Evolutionary conservation across 2,329 filamentous ascomycete genomes (phyloP).

Genomic region (Calonectria leucothoes): DNA sequence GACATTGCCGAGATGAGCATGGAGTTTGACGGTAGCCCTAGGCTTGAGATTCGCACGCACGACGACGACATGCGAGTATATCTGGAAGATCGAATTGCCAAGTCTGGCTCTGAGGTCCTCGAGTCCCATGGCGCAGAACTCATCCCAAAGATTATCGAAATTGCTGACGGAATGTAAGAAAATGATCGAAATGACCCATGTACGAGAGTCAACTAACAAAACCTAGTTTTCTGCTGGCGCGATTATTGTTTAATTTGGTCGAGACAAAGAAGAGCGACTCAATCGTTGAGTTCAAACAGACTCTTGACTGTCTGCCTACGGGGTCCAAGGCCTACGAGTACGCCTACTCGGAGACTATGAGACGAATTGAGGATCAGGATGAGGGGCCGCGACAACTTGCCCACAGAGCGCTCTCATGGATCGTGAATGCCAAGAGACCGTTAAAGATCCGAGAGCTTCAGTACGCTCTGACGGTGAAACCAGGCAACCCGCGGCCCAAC

Average conservation of each 20-base stretch:
- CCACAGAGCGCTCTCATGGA: slow-evolving; percentile 51
- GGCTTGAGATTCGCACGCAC: background rate
- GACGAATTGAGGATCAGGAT: slow-evolving; percentile 46
- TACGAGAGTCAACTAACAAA: background rate
- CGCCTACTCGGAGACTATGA: background rate
- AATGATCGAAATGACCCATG: background rate
- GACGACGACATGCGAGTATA: background rate
- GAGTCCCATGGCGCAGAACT: background rate
- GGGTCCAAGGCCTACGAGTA: background rate
- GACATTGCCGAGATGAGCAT: background rate
- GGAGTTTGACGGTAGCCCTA: background rate
- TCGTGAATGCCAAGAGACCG: slow-evolving; percentile 48
- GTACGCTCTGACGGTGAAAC: slow-evolving; percentile 53
- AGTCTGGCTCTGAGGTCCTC: background rate
- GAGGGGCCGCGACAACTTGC: slow-evolving; percentile 47
- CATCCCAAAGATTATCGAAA: background rate
- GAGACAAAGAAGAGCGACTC: background rate
- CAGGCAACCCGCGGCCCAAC: slow-evolving; percentile 41
- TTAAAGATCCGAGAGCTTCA: slow-evolving; percentile 50
- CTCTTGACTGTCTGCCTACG: background rate
- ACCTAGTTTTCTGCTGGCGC: background rate
- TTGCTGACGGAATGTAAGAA: background rate
- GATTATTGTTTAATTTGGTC: background rate
- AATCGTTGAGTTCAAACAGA: background rate
- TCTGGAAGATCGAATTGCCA: background rate